Evolutionary conservation across 306 rosid genomes (phyloP), one percentile per base, ranked within the genome.

Genomic region (Vigna hirtella): DNA sequence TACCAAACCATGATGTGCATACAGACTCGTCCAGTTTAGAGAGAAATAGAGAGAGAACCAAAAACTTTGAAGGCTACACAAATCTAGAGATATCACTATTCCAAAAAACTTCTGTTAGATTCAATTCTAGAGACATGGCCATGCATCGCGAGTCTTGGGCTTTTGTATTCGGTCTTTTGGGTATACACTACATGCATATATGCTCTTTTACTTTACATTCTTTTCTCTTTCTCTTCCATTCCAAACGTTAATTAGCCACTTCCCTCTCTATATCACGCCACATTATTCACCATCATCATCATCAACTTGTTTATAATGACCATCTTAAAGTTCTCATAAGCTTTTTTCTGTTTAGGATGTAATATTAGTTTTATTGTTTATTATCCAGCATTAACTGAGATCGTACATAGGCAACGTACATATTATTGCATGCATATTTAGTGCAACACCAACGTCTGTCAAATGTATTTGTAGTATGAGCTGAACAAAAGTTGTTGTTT

Each of bases 101-200:
- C 58, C 47, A 20, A 30, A 20, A 30, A 28, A 28, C 26, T 83
- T 79, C 53, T 69, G 43, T 28, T 75, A 55, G 50, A 72, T 82
- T 77, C 50, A 55, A 83, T 82, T 77, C 50, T 55, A 85, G 49
- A 85, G 49, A 86, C n/a, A 89, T 95, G 98, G 83, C 86, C 57
- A 68, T 85, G 76, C 53, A 67, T 43, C 84, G 86, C 56, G 85
- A 91, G 26, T 51, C 81, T 24, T 78, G 82, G 74, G 89, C 86
- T 76, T 81, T 93, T 77, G 83, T 88, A 6, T 95, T 91, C 72
- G 99, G 98, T 77, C 83, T 95, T 85, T 52, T 95, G 79, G 98
- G 98, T 94, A 86, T 4, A 34, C 32, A 57, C 45, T 45, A 34
- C 2, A 11, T 26, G 40, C 50, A 45, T 9, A 45, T 9, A 36